These are phyloP conservation scores for Cordyceps farinosa DNA, from an alignment of 2,329 filamentous ascomycete genomes.

Conservation along the genomic window DNA sequence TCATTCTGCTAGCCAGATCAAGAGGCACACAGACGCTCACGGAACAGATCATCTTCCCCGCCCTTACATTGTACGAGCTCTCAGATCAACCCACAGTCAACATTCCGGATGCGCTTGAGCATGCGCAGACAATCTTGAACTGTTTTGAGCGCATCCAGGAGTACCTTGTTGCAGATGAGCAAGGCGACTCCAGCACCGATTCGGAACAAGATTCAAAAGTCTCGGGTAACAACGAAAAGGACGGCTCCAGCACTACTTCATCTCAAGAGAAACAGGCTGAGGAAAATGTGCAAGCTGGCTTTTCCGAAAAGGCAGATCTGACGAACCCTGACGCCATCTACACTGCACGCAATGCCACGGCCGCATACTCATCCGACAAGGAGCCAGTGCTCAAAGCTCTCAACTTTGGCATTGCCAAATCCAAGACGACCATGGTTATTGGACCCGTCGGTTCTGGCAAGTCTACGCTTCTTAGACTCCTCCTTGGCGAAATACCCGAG, in stretches of 20 bases:
- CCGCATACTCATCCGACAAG: conserved; percentile 18
- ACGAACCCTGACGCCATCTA: neutral
- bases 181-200: conserved; percentile 11
- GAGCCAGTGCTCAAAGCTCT: conserved; percentile 13
- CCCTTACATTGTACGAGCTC: conserved; percentile 23
- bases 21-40: conserved; percentile 20
- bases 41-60: conserved; percentile 23
- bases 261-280: neutral
- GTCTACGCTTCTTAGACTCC: conserved; percentile 24
- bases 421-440: conserved; percentile 24
- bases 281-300: neutral
- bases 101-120: conserved; percentile 22
- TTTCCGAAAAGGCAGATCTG: neutral
- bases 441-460: conserved; percentile 26
- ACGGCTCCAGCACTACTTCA: neutral
- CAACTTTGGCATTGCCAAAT: conserved; percentile 18
- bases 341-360: conserved; percentile 10
- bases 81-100: conserved; percentile 23
- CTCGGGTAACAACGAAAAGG: neutral
- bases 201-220: neutral
- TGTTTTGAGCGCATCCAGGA: conserved; percentile 24
- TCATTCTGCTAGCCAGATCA: conserved; percentile 19
- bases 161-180: conserved; percentile 22
- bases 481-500: conserved; percentile 24
- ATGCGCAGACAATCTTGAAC: conserved; percentile 23